Conservation (phyloP, 225 moss, liverwort and hornwort species). For the Neckera pumila region DNA sequence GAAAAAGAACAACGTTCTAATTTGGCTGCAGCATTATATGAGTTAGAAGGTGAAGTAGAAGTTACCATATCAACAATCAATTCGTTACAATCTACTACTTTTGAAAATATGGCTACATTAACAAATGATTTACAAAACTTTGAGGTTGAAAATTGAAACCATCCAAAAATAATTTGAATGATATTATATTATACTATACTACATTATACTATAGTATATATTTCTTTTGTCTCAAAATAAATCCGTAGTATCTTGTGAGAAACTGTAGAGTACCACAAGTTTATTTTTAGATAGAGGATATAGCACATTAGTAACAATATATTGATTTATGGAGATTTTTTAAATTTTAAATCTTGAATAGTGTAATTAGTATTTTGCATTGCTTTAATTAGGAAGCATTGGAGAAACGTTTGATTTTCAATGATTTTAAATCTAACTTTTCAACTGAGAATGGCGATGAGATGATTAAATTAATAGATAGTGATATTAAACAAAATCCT, state of each 20-base stretch:
- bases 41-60: slow-evolving; percentile 32
- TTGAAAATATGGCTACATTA: not conserved
- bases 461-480: not conserved
- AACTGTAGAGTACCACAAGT: rapidly evolving
- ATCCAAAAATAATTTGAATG: not conserved
- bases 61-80: not conserved
- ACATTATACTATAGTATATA: not conserved
- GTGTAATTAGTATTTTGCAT: not conserved
- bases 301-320: not conserved
- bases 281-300: rapidly evolving
- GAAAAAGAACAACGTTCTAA: slow-evolving; percentile 30
- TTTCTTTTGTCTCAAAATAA: rapidly evolving
- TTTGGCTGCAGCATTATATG: slow-evolving; percentile 31
- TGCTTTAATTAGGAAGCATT: not conserved
- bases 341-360: not conserved
- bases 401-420: not conserved
- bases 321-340: not conserved
- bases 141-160: not conserved
- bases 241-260: rapidly evolving
- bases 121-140: not conserved
- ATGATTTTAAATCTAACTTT: not conserved
- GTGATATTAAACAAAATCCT: not conserved
- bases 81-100: not conserved
- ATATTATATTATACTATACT: not conserved
- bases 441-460: not conserved